Evolutionary conservation across 495 filamentous ascomycete species (phyloP), one percentile per base, ranked within the genome.

Genomic region (Cudoniella acicularis): DNA sequence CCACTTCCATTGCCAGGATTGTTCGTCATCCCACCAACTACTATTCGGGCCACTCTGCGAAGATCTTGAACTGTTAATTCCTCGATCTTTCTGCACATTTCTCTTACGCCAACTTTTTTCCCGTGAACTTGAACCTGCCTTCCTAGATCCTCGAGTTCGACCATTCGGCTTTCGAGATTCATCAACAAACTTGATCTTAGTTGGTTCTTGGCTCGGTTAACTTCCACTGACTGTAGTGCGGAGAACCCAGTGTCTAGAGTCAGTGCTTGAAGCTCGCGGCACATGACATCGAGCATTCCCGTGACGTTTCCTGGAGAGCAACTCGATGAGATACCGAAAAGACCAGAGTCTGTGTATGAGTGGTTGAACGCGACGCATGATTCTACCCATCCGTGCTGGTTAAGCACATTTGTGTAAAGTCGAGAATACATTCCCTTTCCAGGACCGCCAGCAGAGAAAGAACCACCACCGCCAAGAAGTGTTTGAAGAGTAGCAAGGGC

Each of bases 391-490:
- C 87, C 90, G 75, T 96, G 83, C 72, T 97, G 94, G 77, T 98
- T 98, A 49, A 98, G 84, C 10, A 97, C 92, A 72, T 97, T 95
- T 57, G 91, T 98, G 77, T 96, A 98, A 25, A 98, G 83, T 4
- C 95, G 88, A 17, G 89, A 93, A 76, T 96, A 98, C 94, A 98
- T 98, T 59, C 94, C 94, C 77, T 99, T 99, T 49, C 94, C 94
- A 18, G 94, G 94, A 1, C 94, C 94, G 62, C 94, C 94, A 42
- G 94, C 94, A n/a, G 87, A 92, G 77, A 99, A 99, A 55, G 91
- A 96, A 16, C 95, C 95, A 54, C 94, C 94, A 6, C 94, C 94
- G 45, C 94, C 94, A 22, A 99, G 88, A 27, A 99, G 87, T 2
- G 91, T 97, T 70, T 97, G 95, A 0, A 99, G 79, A n/a, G 92